A percentile compares a stretch with the other conserved stretches of the same genome.
Conservation (phyloP, 2,329 filamentous ascomycete species). For the Scleromitrula shiraiana region DNA sequence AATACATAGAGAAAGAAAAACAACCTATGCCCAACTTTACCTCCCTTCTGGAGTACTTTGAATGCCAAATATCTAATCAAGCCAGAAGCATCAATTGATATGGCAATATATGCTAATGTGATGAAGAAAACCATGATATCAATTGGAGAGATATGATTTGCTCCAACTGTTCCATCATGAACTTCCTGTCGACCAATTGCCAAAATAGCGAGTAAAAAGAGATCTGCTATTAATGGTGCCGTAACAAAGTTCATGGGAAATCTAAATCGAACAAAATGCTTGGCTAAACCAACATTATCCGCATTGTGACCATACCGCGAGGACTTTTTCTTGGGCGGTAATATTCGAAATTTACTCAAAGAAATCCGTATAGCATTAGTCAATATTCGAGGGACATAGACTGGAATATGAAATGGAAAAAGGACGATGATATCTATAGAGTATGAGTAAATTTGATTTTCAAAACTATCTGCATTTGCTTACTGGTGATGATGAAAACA, state of each 20-base stretch:
- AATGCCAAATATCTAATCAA: slow-evolving; percentile 64
- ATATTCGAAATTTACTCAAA: slow-evolving; percentile 43
- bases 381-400: slow-evolving; percentile 48
- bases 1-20: slow-evolving; percentile 69
- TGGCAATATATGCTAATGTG: slow-evolving; percentile 66
- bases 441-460: slow-evolving; percentile 7
- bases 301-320: slow-evolving; percentile 19
- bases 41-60: slow-evolving; percentile 60
- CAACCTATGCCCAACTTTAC: slow-evolving; percentile 56
- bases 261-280: slow-evolving; percentile 40
- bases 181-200: slow-evolving; percentile 62
- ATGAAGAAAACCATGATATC: slow-evolving; percentile 72
- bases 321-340: slow-evolving; percentile 34
- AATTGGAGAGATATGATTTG: slow-evolving; percentile 57
- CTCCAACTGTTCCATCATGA: slow-evolving; percentile 58
- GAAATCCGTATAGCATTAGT: slow-evolving; percentile 37
- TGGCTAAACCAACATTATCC: slow-evolving; percentile 26
- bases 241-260: slow-evolving; percentile 67
- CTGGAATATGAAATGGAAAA: slow-evolving; percentile 58
- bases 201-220: slow-evolving; percentile 61
- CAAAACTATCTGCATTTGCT: slow-evolving; percentile 32
- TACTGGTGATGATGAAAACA: slow-evolving; percentile 62
- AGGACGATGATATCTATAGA: slow-evolving; percentile 56
- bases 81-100: slow-evolving; percentile 69
- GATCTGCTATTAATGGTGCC: slow-evolving; percentile 60